Percentiles rank a stretch among this genome's conserved stretches.
These are phyloP conservation scores for Trichoderma arundinaceum DNA, from an alignment of 2,329 filamentous ascomycete species.

Conservation along the genomic window DNA sequence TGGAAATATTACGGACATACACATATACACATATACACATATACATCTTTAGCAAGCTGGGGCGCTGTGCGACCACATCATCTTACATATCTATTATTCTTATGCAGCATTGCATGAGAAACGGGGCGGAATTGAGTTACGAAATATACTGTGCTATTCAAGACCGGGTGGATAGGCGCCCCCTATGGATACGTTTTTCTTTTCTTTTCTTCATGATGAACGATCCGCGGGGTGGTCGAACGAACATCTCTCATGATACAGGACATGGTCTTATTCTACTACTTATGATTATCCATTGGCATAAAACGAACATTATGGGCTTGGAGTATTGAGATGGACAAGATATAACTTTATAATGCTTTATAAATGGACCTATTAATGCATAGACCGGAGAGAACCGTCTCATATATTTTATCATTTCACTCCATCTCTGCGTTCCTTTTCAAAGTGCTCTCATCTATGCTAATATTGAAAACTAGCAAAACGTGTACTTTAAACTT, in stretches of 20 bases:
- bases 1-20: conserved; percentile 1
- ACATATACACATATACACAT: background rate
- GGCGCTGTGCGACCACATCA: background rate
- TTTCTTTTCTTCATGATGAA: background rate
- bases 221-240: background rate
- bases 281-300: background rate
- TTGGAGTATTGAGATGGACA: background rate
- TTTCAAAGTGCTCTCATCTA: background rate
- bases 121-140: background rate
- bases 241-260: conserved; percentile 5
- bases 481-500: no score
- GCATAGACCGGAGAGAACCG: background rate
- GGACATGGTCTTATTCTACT: background rate
- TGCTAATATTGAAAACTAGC: no score
- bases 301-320: background rate
- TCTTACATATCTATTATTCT: background rate
- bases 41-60: background rate
- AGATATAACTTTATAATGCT: background rate
- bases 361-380: background rate
- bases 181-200: background rate
- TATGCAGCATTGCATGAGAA: background rate
- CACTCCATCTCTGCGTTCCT: background rate
- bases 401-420: background rate
- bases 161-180: background rate
- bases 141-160: background rate